Conservation (phyloP, 257 asterid genomes). For the Ehretia macrophylla region DNA sequence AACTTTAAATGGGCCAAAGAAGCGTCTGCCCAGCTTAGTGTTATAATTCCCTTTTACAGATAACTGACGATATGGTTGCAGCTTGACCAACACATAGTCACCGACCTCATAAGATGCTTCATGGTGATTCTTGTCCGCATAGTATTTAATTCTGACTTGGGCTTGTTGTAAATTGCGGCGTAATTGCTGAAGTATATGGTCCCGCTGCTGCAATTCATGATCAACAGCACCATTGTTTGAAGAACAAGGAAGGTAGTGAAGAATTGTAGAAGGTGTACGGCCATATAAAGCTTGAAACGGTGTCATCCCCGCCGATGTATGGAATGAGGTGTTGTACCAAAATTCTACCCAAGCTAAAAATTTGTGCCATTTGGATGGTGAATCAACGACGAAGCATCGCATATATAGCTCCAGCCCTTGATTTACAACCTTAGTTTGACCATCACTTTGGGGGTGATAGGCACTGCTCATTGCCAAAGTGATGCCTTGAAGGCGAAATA, state of each 20-base stretch:
- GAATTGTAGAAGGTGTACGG: not conserved
- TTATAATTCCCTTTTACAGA: too few relatives aligned
- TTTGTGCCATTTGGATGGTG: not conserved
- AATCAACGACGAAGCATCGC: not conserved
- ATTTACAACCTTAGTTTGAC: not conserved
- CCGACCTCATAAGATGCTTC: not conserved
- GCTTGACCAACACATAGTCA: not conserved
- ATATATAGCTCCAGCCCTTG: not conserved
- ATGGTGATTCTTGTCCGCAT: not conserved
- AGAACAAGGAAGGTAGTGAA: not conserved
- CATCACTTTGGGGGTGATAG: not conserved
- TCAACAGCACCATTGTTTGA: not conserved
- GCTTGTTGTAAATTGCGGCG: not conserved
- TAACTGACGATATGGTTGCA: not conserved
- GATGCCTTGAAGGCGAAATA: too few relatives aligned
- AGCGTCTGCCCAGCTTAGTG: not conserved
- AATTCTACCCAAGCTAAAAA: conserved; percentile 2
- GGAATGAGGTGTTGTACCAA: conserved; percentile 9
- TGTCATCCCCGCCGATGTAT: not conserved
- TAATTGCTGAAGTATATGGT: not conserved
- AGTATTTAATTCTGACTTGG: not conserved
- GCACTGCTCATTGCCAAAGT: not conserved
- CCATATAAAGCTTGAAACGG: conserved; percentile 3
- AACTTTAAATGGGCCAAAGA: not conserved
- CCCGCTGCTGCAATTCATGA: not conserved